Evolutionary conservation across 306 rosid genomes (phyloP).

Genomic region (Abrus precatorius): DNA sequence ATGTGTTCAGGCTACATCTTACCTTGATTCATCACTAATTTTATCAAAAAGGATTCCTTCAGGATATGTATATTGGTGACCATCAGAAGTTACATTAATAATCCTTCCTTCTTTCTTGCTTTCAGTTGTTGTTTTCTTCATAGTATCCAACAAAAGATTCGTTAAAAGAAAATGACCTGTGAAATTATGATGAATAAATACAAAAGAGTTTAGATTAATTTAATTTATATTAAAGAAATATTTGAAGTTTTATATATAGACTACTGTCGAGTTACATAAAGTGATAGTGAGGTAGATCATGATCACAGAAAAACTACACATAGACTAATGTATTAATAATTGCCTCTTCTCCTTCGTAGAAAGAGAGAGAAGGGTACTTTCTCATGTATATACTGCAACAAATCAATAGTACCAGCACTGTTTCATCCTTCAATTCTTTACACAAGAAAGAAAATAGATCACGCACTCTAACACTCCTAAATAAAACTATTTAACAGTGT

Average conservation of each 20-base stretch:
- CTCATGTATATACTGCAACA: neutral
- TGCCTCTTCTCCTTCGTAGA: neutral
- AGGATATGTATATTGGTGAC: slow-evolving; percentile 67
- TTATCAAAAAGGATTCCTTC: slow-evolving; percentile 79
- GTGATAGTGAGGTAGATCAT: neutral
- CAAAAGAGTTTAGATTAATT: neutral
- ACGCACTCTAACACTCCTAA: no score
- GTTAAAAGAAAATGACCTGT: slow-evolving; percentile 95
- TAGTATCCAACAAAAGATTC: slow-evolving; percentile 77
- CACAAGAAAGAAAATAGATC: no score
- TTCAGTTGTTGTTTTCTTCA: slow-evolving; percentile 76
- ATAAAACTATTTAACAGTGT: no score
- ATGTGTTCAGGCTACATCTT: slow-evolving; percentile 25
- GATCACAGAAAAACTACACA: neutral
- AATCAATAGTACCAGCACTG: no score
- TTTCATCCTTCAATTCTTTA: no score
- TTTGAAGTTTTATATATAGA: neutral
- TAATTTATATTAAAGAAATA: neutral
- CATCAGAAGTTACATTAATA: slow-evolving; percentile 76
- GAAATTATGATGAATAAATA: slow-evolving; percentile 3
- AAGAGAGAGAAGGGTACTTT: neutral
- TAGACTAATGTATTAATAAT: neutral
- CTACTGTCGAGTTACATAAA: neutral
- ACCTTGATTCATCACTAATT: slow-evolving; percentile 78
- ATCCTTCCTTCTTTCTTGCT: slow-evolving; percentile 84